Evolutionary conservation across 2,329 filamentous ascomycete genomes (phyloP).

Genomic region (Zopfia rhizophila): DNA sequence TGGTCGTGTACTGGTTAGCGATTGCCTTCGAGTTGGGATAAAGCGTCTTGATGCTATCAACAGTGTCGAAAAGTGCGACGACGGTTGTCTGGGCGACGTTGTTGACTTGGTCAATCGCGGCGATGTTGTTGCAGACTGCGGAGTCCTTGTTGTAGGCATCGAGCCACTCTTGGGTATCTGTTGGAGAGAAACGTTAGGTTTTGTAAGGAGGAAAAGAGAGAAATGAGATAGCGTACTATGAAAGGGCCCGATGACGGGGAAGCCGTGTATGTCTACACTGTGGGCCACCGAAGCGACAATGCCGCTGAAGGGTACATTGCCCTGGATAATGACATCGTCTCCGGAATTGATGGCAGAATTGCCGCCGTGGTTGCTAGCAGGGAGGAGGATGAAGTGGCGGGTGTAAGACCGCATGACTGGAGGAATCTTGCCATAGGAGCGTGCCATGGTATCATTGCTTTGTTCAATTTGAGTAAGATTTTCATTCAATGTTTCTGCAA

Average conservation of each 20-base stretch:
- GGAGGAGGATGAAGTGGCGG: slow-evolving; percentile 5
- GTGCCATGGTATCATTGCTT: neutral
- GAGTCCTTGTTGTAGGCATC: slow-evolving; percentile 4
- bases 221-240: no score
- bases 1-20: slow-evolving; percentile 1
- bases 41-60: neutral
- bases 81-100: slow-evolving; percentile 5
- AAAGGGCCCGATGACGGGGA: no score
- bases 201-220: neutral
- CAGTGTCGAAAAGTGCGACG: slow-evolving; percentile 1
- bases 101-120: neutral
- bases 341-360: neutral
- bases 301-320: neutral
- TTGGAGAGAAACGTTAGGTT: no score
- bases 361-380: neutral
- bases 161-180: neutral
- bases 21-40: neutral
- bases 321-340: neutral
- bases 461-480: no score
- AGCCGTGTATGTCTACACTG: slow-evolving; percentile 1
- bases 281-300: slow-evolving; percentile 1
- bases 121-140: neutral
- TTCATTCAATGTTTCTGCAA: neutral
- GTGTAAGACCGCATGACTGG: slow-evolving; percentile 2
- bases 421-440: neutral